Evolutionary conservation across 768 basidiomycete species (phyloP).

Genomic region (Lactarius trivialis): DNA sequence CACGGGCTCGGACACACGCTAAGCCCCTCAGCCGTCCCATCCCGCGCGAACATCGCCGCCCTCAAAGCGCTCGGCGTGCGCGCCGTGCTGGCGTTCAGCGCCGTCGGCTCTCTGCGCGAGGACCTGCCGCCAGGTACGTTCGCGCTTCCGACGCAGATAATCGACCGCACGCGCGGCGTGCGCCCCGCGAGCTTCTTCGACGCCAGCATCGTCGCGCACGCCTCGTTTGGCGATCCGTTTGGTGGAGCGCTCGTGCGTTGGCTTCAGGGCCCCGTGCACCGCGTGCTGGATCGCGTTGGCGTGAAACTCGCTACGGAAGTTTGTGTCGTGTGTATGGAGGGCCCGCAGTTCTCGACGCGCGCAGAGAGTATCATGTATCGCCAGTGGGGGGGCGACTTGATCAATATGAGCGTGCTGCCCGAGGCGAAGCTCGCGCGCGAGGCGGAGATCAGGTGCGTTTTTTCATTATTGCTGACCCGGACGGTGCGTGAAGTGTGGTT

Average conservation of each 20-base stretch:
- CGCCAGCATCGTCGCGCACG: constrained; percentile 79
- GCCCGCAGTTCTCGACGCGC: constrained; percentile 95
- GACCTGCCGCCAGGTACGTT: constrained; percentile 90
- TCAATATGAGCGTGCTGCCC: constrained; percentile 96
- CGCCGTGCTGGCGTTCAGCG: constrained; percentile 88
- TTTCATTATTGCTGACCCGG: not conserved
- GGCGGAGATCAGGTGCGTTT: constrained; percentile 78
- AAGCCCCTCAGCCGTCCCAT: constrained; percentile 73
- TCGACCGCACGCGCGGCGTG: constrained; percentile 93
- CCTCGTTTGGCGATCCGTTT: constrained; percentile 93
- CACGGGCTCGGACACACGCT: constrained; percentile 82
- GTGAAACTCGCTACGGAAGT: constrained; percentile 74
- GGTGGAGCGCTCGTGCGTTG: constrained; percentile 54
- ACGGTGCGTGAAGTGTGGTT: not conserved
- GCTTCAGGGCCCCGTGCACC: constrained; percentile 57
- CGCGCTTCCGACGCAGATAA: constrained; percentile 83
- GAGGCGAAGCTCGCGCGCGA: constrained; percentile 97
- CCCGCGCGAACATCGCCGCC: constrained; percentile 91
- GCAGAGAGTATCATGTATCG: constrained; percentile 95
- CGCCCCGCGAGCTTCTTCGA: constrained; percentile 88
- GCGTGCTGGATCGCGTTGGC: constrained; percentile 47
- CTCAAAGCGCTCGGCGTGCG: constrained; percentile 87
- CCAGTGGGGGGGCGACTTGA: constrained; percentile 85
- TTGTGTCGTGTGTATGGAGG: constrained; percentile 94
- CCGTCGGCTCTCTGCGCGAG: constrained; percentile 91